Base-by-base conservation (phyloP, 139 green algal genomes). In the Chlorella sorokiniana region DNA sequence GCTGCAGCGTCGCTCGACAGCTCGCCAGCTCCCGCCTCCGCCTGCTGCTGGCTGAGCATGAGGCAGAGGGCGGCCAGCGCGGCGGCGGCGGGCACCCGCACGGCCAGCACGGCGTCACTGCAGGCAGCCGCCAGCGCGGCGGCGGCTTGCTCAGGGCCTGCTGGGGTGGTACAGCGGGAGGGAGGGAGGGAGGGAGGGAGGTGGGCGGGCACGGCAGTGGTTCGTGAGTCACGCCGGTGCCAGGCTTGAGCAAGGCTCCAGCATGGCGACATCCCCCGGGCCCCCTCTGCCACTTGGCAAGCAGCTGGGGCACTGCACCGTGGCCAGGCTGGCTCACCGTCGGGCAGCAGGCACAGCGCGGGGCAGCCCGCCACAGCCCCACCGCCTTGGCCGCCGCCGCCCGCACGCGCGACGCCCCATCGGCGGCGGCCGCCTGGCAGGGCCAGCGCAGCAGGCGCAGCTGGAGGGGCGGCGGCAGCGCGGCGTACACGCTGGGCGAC, bases 351-450 rank as follows among this genome's bases (percentile, higher is more conserved):
- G 37, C 73, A 79, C 35, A 79, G 73, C 25, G 52, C 73, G 1
- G 77, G 63, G 11, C 59, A 22, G 9, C 2, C 45, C 20, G 44
- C 63, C 77, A 82, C 1, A 5, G 77, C 77, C 14, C 77, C 8
- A 54, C 44, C 7, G 77, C 77, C 45, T 68, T 85, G 33, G 81
- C 83, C 1, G 83, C 89, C 2, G 88, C 89, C 27, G 88, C 84
- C 35, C 86, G 84, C 5, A 78, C 84, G 5, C 86, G 86, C 25
- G 88, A 72, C 3, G 83, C 85, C 5, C 38, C 33, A n/a, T 91
- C 86, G 16, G 2, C 25, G 8, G 51, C 38, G 31, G 62, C 67
- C 1, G 62, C 31, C 6, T 8, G 31, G 8, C 73, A 72, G 5
- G 69, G 56, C 70, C 61, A 78, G 23, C 45, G 38, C 42, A 79